phyloP scores from a whole-genome alignment of 768 basidiomycete genomes.

The Flagelloscypha sp. region DNA sequence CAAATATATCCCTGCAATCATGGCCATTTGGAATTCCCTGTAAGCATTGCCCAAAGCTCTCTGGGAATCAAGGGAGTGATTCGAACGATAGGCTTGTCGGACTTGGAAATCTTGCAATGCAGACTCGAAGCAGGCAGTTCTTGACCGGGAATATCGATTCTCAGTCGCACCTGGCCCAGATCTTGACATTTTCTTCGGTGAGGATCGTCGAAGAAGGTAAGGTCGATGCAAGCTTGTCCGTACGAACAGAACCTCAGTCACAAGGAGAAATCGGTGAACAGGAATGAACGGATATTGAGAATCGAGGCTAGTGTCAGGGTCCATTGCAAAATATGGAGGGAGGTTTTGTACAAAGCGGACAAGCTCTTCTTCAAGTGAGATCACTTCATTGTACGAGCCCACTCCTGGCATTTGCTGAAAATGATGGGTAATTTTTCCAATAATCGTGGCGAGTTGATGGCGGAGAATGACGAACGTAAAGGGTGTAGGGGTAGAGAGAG shows the following conservation, averaged over 20 bases:
- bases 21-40: conserved; percentile 80
- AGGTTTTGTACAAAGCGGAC: conserved; percentile 66
- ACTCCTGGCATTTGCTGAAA: conserved; percentile 79
- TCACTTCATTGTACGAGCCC: conserved; percentile 78
- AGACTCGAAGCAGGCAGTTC: conserved; percentile 84
- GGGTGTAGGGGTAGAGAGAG: conserved; percentile 63
- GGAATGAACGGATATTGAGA: conserved; percentile 56
- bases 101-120: conserved; percentile 82
- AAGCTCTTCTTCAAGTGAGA: conserved; percentile 76
- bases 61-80: conserved; percentile 52
- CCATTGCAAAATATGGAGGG: conserved; percentile 70
- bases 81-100: conserved; percentile 57
- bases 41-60: conserved; percentile 75
- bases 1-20: conserved; percentile 85
- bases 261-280: conserved; percentile 79
- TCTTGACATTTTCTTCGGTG: too few species aligned
- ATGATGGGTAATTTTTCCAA: conserved; percentile 87
- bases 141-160: conserved; percentile 74
- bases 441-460: conserved; percentile 73
- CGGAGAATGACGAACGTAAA: conserved; percentile 87
- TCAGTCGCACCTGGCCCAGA: too few species aligned
- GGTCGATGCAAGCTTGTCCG: conserved; percentile 81
- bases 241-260: conserved; percentile 84
- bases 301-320: conserved; percentile 75
- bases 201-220: conserved; percentile 64